phyloP scores from a whole-genome alignment of 1,139 yeast genomes.

The Wickerhamomyces sp. region DNA sequence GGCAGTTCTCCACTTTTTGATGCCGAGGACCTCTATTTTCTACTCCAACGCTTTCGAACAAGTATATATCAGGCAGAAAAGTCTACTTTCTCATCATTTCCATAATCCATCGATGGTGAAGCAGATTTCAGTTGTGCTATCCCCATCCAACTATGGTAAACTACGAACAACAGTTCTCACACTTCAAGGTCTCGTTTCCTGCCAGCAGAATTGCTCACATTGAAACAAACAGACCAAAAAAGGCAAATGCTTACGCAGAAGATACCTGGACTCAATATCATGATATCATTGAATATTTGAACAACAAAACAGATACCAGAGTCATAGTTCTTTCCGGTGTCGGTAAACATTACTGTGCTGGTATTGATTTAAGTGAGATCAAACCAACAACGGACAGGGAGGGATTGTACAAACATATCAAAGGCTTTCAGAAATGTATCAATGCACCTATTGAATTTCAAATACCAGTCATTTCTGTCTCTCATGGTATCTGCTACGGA shows the following conservation, averaged over 20 bases:
- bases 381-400: not conserved
- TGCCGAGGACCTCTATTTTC: too few species aligned
- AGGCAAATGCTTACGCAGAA: slow-evolving; percentile 55
- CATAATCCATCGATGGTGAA: too few species aligned
- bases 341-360: slow-evolving; percentile 60
- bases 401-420: slow-evolving; percentile 24
- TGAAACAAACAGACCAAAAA: slow-evolving; percentile 58
- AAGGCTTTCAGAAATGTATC: slow-evolving; percentile 55
- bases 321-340: slow-evolving; percentile 54
- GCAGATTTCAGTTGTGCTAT: too few species aligned
- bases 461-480: slow-evolving; percentile 37
- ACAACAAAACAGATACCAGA: slow-evolving; percentile 39
- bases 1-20: too few species aligned
- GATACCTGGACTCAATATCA: slow-evolving; percentile 53
- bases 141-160: too few species aligned
- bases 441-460: slow-evolving; percentile 35
- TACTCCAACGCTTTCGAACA: too few species aligned
- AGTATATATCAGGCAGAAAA: too few species aligned
- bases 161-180: slow-evolving; percentile 18
- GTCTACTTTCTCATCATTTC: too few species aligned
- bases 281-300: slow-evolving; percentile 43
- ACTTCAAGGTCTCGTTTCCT: slow-evolving; percentile 37
- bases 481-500: slow-evolving; percentile 50
- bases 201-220: slow-evolving; percentile 52
- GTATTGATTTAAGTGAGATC: slow-evolving; percentile 47